Conservation (phyloP, 768 basidiomycete genomes). For the Tephrocybe sp. region DNA sequence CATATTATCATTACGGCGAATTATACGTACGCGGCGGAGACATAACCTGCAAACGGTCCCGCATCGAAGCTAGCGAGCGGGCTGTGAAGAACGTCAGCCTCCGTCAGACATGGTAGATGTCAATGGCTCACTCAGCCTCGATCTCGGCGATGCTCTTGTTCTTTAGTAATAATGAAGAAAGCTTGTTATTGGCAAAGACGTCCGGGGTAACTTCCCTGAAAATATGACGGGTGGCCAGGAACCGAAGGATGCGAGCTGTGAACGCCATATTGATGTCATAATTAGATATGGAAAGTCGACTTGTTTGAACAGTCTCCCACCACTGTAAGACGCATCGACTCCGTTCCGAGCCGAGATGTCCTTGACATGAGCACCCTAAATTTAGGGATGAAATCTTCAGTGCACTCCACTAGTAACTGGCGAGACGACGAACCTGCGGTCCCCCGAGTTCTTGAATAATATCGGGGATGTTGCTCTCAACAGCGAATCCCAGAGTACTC, state of each 20-base stretch:
- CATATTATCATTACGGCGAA: not conserved
- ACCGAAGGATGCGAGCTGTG: conserved; percentile 22
- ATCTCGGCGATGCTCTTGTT: conserved; percentile 26
- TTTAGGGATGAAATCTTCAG: no score
- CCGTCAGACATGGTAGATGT: not conserved
- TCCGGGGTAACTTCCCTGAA: conserved; percentile 25
- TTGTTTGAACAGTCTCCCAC: conserved; percentile 17
- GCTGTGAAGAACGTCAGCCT: conserved; percentile 8
- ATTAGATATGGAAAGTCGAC: no score
- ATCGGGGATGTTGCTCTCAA: conserved; percentile 33
- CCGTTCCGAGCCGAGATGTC: conserved; percentile 29
- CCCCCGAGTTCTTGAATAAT: conserved; percentile 35
- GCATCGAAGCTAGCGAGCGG: conserved; percentile 18
- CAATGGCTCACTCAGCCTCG: conserved; percentile 26
- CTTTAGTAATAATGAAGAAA: conserved; percentile 29
- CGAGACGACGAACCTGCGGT: conserved; percentile 14
- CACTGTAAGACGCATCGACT: conserved; percentile 29
- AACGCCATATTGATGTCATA: no score
- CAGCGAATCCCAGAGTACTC: conserved; percentile 20
- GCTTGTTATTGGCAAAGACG: conserved; percentile 25
- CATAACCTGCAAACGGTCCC: conserved; percentile 16
- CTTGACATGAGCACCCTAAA: conserved; percentile 33
- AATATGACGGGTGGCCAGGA: conserved; percentile 23
- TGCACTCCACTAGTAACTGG: no score
- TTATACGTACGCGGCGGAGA: conserved; percentile 17